Base-by-base conservation (phyloP, 2,329 filamentous ascomycete genomes). In the Phaeosphaeriaceae sp. region DNA sequence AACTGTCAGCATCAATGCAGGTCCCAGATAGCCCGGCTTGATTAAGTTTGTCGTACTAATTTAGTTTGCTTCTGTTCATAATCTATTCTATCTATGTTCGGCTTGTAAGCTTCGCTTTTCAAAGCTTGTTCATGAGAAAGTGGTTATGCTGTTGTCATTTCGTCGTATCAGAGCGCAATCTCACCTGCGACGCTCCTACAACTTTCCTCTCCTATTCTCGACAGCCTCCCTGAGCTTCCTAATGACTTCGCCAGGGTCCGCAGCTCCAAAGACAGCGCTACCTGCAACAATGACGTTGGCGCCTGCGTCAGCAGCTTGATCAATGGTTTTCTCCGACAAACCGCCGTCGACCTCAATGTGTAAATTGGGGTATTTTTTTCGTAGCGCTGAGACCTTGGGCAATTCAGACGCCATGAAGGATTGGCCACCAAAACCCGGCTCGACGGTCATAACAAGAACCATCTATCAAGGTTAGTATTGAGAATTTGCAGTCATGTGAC, bases 271-370 rank as follows among this genome's bases (percentile, higher is more conserved):
- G 6, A 99, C 92, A 33, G 94, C 94, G 66, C 90, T 96, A 23
- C 94, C 94, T 9, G 94, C 93, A 42, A 99, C 94, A 68, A 99
- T 99, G 48, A 99, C 94, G 67, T 99, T 99, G 46, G 94, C 94
- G 28, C 94, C 94, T 0, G 94, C 94, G 52, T 96, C 91, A 0
- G 94, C 94, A 6, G 94, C 94, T 70, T 93, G 89, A 66, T 94
- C 92, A 62, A 99, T 94, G 0, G 94, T 99, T 58, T 86, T 85
- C 45, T 91, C 86, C 1, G 91, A 92, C 36, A 99, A 76, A 3
- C 94, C 94, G 44, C 94, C 94, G 72, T 99, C 94, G 33, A 99
- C 93, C 77, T 99, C 94, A 66, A 99, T 99, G 77, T 97, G 94
- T 54, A 99, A 78, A 5, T 96, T 83, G 2, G 94, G 93, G 72